phyloP scores from a whole-genome alignment of 2,329 filamentous ascomycete genomes.

The Paecilomyces formosus region DNA sequence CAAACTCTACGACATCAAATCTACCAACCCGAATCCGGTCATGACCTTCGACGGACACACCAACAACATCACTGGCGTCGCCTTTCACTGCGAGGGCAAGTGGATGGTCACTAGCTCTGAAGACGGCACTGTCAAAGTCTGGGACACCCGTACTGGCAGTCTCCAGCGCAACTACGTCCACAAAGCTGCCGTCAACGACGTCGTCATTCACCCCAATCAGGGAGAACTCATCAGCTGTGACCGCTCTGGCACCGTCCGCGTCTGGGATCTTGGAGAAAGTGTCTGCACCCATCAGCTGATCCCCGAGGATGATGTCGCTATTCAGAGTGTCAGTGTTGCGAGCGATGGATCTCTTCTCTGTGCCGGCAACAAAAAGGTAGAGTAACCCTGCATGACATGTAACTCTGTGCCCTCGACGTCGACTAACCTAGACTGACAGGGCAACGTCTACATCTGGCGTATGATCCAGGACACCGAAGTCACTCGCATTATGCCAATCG shows the following conservation, averaged over 20 bases:
- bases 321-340: slow-evolving; percentile 91
- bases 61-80: slow-evolving; percentile 90
- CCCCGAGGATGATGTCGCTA: slow-evolving; percentile 88
- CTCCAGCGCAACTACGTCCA: slow-evolving; percentile 93
- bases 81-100: slow-evolving; percentile 97
- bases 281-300: slow-evolving; percentile 95
- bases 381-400: slow-evolving; percentile 13
- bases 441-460: slow-evolving; percentile 95
- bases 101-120: slow-evolving; percentile 99
- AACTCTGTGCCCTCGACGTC: background rate
- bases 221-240: slow-evolving; percentile 97
- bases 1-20: slow-evolving; percentile 98
- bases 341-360: slow-evolving; percentile 89
- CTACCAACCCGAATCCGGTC: slow-evolving; percentile 88
- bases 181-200: slow-evolving; percentile 84
- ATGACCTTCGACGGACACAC: slow-evolving; percentile 95
- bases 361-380: slow-evolving; percentile 82
- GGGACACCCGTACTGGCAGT: slow-evolving; percentile 79
- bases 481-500: slow-evolving; percentile 77
- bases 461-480: slow-evolving; percentile 76
- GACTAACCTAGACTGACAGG: slow-evolving; percentile 45
- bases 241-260: slow-evolving; percentile 79
- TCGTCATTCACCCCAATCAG: slow-evolving; percentile 99
- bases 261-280: slow-evolving; percentile 96
- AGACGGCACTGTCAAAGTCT: slow-evolving; percentile 94